Evolutionary conservation across 2,329 filamentous ascomycete genomes (phyloP).

Genomic region (Xylariaceae sp.): DNA sequence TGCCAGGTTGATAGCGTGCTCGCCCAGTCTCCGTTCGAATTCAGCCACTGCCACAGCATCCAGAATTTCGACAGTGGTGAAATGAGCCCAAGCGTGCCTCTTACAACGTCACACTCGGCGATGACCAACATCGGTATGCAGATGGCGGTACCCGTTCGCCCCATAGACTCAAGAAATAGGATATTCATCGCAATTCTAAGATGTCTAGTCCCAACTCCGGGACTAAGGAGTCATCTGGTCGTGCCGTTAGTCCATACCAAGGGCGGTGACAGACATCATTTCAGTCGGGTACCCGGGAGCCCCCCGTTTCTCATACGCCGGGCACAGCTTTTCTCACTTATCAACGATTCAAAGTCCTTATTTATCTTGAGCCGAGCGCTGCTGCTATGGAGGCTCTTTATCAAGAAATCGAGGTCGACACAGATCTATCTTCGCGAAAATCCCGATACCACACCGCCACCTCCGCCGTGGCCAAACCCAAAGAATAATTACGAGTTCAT

Average conservation of each 20-base stretch:
- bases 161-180: constrained; percentile 10
- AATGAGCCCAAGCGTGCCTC: constrained; percentile 5
- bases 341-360: constrained; percentile 2
- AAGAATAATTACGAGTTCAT: constrained; percentile 4
- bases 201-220: constrained; percentile 1
- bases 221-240: constrained; percentile 6
- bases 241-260: constrained; percentile 11
- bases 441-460: background rate
- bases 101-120: constrained; percentile 11
- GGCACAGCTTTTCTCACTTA: constrained; percentile 7
- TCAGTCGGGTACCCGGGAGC: constrained; percentile 13
- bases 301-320: constrained; percentile 11
- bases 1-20: constrained; percentile 6
- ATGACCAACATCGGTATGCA: constrained; percentile 20
- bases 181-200: constrained; percentile 13
- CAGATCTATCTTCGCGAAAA: constrained; percentile 10
- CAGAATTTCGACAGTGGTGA: constrained; percentile 3
- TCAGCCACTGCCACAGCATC: constrained; percentile 13
- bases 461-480: background rate
- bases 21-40: constrained; percentile 13
- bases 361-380: constrained; percentile 4
- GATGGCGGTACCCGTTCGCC: constrained; percentile 10
- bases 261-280: constrained; percentile 13
- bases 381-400: constrained; percentile 5
- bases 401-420: constrained; percentile 3